Evolutionary conservation across 140 eudicot genomes (phyloP), one percentile per base, ranked within the genome.

Genomic region (Erigeron philadelphicus): DNA sequence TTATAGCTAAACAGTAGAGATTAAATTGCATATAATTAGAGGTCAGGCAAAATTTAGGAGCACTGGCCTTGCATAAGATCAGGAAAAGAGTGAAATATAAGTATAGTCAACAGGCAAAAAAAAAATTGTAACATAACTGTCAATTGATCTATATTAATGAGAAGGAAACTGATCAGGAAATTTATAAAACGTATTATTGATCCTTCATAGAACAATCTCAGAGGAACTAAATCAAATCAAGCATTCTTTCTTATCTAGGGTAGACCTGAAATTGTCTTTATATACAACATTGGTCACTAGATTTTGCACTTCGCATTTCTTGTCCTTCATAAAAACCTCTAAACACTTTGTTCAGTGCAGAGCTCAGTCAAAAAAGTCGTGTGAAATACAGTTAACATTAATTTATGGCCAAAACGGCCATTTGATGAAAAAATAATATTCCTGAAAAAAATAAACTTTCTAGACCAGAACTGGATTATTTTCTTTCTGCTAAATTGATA

Each of bases 71-170:
- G 11, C 43, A 54, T 56, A 40, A 69, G 46, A 41, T 17, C 21
- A 69, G 35, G 56, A 70, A 56, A 16, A 55, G 7, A 11, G 8
- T 54, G 75, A 44, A 71, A 9, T 12, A 8, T 9, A 46, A 46
- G 11, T 46, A 46, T 46, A 46, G 52, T 46, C 9, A 45, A 31
- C 38, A 7, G 7, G 50, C 12, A 45, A 8, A 45, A 45, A 45
- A 45, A 6, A 0, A 45, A n/a, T n/a, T 45, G 3, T 8, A 45
- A 45, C 50, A 45, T 7, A 45, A 7, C 9, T 45, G 50, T 11
- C 9, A 11, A 11, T 7, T 8, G 7, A 45, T 45, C 7, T 45
- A 11, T 45, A 45, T 45, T 11, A 45, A 45, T 45, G 50, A 45
- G 0, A 5, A 45, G 50, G 50, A 45, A 45, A 45, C 11, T 8